Evolutionary conservation across 305 asterid species (phyloP).

Genomic region (Fraxinus xanthoxyloides): DNA sequence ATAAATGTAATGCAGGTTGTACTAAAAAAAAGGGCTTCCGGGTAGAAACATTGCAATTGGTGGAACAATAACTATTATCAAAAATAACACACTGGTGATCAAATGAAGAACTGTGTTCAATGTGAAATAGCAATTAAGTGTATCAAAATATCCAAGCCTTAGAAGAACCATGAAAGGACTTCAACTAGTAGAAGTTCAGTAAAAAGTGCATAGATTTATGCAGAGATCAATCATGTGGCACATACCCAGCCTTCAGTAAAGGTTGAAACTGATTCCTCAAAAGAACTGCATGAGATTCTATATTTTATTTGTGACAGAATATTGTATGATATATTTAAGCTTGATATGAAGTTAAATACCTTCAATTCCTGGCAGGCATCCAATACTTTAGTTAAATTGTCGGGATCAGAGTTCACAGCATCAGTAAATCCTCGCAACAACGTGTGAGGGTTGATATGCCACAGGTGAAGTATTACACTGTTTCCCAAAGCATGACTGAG

Average conservation of each 20-base stretch:
- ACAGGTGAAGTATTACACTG: slow-evolving; percentile 54
- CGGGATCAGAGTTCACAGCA: slow-evolving; percentile 64
- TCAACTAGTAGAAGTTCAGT: background rate
- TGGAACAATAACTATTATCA: background rate
- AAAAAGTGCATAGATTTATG: background rate
- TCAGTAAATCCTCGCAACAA: slow-evolving; percentile 72
- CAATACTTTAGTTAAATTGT: slow-evolving; percentile 50
- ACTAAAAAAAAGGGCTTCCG: background rate
- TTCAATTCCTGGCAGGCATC: slow-evolving; percentile 85
- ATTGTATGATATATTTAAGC: slow-evolving; percentile 3
- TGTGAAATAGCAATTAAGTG: background rate
- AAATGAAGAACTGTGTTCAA: background rate
- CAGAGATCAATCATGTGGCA: background rate
- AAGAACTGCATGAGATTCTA: background rate
- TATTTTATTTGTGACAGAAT: background rate
- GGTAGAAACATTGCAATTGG: background rate
- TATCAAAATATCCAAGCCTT: background rate
- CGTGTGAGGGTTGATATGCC: slow-evolving; percentile 73
- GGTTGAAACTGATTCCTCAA: background rate
- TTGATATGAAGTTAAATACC: slow-evolving; percentile 44
- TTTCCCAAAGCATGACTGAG: slow-evolving; percentile 49
- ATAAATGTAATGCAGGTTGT: background rate
- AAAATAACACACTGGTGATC: background rate
- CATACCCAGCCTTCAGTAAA: background rate
- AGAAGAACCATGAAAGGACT: background rate